phyloP scores from a whole-genome alignment of 1,284 basidiomycete species.

The Cystobasidium slooffiae region DNA sequence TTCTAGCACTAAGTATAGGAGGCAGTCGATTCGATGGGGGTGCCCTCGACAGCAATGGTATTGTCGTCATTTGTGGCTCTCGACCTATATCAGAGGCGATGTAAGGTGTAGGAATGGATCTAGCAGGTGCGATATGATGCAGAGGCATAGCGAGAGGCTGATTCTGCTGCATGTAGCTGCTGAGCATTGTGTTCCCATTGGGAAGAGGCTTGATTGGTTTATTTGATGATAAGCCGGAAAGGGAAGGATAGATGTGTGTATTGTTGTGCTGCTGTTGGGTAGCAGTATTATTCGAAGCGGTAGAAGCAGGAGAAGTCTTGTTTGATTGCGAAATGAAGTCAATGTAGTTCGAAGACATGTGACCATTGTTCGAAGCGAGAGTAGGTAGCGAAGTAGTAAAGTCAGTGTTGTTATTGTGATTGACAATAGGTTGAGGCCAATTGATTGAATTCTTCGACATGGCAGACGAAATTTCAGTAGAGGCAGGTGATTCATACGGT shows the following conservation, averaged over 20 bases:
- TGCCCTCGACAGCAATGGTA: slow-evolving; percentile 34
- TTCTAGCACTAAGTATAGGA: not conserved
- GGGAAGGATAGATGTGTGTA: slow-evolving; percentile 32
- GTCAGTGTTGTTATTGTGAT: slow-evolving; percentile 5
- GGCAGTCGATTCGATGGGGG: slow-evolving; percentile 19
- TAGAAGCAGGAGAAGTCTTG: slow-evolving; percentile 13
- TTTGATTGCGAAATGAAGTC: not conserved
- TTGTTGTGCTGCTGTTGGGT: slow-evolving; percentile 1
- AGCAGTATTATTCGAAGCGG: not conserved
- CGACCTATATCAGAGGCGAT: slow-evolving; percentile 34
- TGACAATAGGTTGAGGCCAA: slow-evolving; percentile 13
- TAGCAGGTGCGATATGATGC: slow-evolving; percentile 20
- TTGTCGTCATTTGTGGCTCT: slow-evolving; percentile 21
- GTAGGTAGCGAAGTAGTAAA: not conserved
- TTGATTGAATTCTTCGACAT: slow-evolving; percentile 24
- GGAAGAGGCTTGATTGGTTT: slow-evolving; percentile 13
- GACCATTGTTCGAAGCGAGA: not conserved
- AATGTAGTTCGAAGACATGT: not conserved
- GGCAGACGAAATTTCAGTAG: not conserved
- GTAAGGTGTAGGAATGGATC: slow-evolving; percentile 39
- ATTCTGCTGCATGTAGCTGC: slow-evolving; percentile 19
- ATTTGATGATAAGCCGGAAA: slow-evolving; percentile 2
- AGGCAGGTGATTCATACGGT: slow-evolving; percentile 37
- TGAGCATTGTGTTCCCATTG: not conserved
- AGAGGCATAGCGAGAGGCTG: slow-evolving; percentile 3